phyloP scores from a whole-genome alignment of 257 asterid species.

The Solanum medicagineum region DNA sequence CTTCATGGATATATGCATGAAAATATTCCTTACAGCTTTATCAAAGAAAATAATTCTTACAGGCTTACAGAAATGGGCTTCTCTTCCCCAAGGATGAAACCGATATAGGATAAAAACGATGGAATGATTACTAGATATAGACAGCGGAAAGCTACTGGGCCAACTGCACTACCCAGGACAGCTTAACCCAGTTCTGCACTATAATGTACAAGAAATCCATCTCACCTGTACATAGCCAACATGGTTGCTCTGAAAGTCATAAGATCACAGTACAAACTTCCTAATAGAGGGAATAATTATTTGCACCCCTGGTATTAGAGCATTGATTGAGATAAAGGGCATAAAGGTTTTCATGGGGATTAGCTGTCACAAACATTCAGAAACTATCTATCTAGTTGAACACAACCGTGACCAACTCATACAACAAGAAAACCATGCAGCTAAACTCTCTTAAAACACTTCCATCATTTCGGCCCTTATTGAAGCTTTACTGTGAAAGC shows the following conservation, averaged over 20 bases:
- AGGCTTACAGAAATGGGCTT: background rate
- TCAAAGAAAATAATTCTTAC: background rate
- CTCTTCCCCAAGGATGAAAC: background rate
- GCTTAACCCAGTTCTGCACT: background rate
- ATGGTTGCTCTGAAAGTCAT: background rate
- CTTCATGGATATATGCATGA: background rate
- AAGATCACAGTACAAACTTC: background rate
- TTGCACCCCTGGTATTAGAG: background rate
- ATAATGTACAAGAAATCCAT: background rate
- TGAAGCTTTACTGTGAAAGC: background rate
- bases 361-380: background rate
- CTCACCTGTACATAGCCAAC: background rate
- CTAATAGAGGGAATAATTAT: background rate
- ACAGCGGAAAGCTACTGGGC: background rate
- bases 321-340: background rate
- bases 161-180: background rate
- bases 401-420: background rate
- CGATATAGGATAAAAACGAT: background rate
- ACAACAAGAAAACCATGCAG: background rate
- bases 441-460: background rate
- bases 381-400: background rate
- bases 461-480: background rate
- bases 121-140: background rate
- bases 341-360: background rate
- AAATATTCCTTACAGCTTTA: background rate